Percentiles rank a stretch among this genome's conserved stretches.
phyloP scores from a whole-genome alignment of 768 basidiomycete genomes.

The Phylloporus scabripes region DNA sequence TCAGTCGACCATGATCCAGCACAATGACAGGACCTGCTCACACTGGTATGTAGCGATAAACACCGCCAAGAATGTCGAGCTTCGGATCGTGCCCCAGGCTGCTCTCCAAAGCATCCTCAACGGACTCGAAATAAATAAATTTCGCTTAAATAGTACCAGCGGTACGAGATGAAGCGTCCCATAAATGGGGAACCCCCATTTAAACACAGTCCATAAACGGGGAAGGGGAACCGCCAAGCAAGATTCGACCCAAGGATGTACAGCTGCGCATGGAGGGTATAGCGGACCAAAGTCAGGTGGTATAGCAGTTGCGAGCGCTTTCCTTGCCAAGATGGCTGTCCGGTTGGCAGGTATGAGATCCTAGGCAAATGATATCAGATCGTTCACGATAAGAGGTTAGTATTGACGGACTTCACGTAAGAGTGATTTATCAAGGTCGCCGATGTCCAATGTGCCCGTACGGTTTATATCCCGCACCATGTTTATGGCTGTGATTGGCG shows the following conservation, averaged over 20 bases:
- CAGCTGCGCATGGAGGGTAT: slow-evolving; percentile 61
- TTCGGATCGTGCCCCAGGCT: slow-evolving; percentile 67
- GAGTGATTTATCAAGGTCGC: slow-evolving; percentile 53
- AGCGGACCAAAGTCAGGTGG: slow-evolving; percentile 41
- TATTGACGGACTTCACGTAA: slow-evolving; percentile 38
- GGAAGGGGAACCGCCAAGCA: slow-evolving; percentile 42
- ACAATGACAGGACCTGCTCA: slow-evolving; percentile 29
- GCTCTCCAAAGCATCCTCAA: slow-evolving; percentile 59
- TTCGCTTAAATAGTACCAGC: slow-evolving; percentile 73
- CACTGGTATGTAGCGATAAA: slow-evolving; percentile 83
- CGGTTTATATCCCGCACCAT: slow-evolving; percentile 61
- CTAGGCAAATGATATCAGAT: slow-evolving; percentile 26
- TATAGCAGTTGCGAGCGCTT: slow-evolving; percentile 30
- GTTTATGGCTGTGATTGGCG: slow-evolving; percentile 49
- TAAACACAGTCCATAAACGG: slow-evolving; percentile 75
- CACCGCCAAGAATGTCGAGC: slow-evolving; percentile 79
- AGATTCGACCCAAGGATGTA: slow-evolving; percentile 66
- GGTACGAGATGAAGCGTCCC: slow-evolving; percentile 89
- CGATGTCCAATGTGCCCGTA: slow-evolving; percentile 48
- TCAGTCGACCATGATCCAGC: neutral
- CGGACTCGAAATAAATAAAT: slow-evolving; percentile 61
- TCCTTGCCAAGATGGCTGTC: slow-evolving; percentile 41
- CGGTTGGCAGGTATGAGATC: slow-evolving; percentile 52
- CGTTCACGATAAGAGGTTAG: neutral
- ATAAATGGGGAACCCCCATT: slow-evolving; percentile 81